Evolutionary conservation across 2,329 filamentous ascomycete species (phyloP).

Genomic region (Fusarium sp.): DNA sequence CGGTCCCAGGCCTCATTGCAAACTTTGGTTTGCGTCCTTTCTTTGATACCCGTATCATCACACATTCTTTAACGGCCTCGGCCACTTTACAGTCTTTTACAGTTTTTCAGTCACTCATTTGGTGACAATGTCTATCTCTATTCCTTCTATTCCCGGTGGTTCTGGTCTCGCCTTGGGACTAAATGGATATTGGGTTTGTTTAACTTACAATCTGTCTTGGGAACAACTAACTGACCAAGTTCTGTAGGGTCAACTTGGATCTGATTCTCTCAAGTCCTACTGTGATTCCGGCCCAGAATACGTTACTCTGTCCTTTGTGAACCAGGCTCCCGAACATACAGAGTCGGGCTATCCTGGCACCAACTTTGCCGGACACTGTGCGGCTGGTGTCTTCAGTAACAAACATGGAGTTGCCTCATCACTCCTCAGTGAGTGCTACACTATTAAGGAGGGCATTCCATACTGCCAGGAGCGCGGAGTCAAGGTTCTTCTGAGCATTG

Average conservation of each 20-base stretch:
- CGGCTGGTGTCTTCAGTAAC: constrained; percentile 43
- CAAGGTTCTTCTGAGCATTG: constrained; percentile 58
- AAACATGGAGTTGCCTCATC: constrained; percentile 43
- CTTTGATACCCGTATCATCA: constrained; percentile 50
- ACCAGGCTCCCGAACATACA: constrained; percentile 52
- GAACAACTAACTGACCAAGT: neutral
- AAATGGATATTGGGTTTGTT: constrained; percentile 57
- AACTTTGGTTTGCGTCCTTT: constrained; percentile 56
- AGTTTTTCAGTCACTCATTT: constrained; percentile 29
- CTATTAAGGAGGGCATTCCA: constrained; percentile 54
- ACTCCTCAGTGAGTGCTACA: constrained; percentile 52
- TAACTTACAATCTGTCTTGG: too few relatives aligned
- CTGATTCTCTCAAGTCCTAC: constrained; percentile 49
- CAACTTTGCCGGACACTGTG: constrained; percentile 57
- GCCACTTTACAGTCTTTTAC: constrained; percentile 51
- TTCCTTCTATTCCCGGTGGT: constrained; percentile 25
- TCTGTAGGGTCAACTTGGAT: constrained; percentile 51
- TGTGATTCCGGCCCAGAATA: constrained; percentile 54
- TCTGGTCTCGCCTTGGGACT: constrained; percentile 44
- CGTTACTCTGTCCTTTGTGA: constrained; percentile 55
- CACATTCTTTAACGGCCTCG: constrained; percentile 50
- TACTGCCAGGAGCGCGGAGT: constrained; percentile 57
- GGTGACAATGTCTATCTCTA: constrained; percentile 43
- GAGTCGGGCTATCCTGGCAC: constrained; percentile 52
- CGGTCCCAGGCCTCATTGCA: constrained; percentile 49